phyloP scores from a whole-genome alignment of 2,329 filamentous ascomycete species.

The Curvularia hawaiiensis region DNA sequence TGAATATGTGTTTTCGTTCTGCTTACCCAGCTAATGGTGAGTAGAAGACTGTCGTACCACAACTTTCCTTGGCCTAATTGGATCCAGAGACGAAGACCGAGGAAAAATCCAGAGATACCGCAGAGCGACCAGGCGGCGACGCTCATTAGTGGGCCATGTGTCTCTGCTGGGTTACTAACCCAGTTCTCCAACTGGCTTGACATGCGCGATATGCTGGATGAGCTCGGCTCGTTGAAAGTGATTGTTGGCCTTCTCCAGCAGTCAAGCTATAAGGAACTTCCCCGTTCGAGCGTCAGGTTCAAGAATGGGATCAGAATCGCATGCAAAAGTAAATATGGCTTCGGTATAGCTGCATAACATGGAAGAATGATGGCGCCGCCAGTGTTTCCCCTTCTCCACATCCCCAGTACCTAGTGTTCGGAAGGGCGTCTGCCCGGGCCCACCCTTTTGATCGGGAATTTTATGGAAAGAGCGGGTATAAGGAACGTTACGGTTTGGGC shows the following conservation, averaged over 20 bases:
- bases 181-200: constrained; percentile 7
- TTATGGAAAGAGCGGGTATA: neutral
- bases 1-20: neutral
- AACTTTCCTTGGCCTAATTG: constrained; percentile 4
- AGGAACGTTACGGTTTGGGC: neutral
- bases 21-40: constrained; percentile 11
- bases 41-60: constrained; percentile 8
- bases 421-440: neutral
- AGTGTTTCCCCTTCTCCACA: neutral
- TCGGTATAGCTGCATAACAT: neutral
- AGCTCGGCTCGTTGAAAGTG: neutral
- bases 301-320: neutral
- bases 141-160: constrained; percentile 7
- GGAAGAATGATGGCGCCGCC: neutral
- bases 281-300: neutral
- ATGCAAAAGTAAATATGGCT: neutral
- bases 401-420: neutral
- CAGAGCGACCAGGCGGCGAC: constrained; percentile 1
- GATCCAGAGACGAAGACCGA: constrained; percentile 3
- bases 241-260: neutral
- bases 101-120: constrained; percentile 4
- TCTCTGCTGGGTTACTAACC: constrained; percentile 6
- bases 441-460: neutral
- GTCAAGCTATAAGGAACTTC: neutral
- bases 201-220: constrained; percentile 3